Evolutionary conservation across 768 basidiomycete species (phyloP).

Genomic region (Tylopilus intermedius): DNA sequence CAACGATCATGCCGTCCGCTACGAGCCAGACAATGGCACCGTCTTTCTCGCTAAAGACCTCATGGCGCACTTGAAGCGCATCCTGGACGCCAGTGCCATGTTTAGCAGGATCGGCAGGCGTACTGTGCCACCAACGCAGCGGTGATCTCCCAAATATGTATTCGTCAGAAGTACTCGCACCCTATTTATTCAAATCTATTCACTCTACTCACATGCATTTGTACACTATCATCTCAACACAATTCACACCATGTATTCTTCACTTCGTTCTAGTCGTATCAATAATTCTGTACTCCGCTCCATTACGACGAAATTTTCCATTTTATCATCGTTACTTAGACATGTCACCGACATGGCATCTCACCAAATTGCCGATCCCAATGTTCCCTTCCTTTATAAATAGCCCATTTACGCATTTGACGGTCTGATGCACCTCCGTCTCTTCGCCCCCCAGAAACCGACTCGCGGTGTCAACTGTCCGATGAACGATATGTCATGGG

Average conservation of each 20-base stretch:
- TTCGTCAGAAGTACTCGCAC: not conserved
- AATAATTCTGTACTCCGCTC: not conserved
- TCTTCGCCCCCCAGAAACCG: constrained; percentile 18
- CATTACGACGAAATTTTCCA: not conserved
- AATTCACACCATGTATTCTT: not conserved
- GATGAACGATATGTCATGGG: constrained; percentile 15
- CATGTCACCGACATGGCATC: constrained; percentile 1
- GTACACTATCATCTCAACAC: constrained; percentile 17
- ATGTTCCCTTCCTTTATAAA: constrained; percentile 8
- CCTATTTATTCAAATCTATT: constrained; percentile 9
- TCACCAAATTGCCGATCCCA: constrained; percentile 5
- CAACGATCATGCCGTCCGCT: constrained; percentile 42
- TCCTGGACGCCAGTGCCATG: constrained; percentile 25
- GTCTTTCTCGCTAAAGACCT: constrained; percentile 53
- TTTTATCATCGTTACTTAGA: not conserved
- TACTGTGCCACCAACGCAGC: constrained; percentile 3
- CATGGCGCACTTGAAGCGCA: constrained; percentile 25
- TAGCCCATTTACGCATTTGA: constrained; percentile 1
- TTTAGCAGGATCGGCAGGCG: constrained; percentile 10
- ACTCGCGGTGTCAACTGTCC: constrained; percentile 16
- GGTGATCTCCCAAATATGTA: constrained; percentile 2
- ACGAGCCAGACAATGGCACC: constrained; percentile 55
- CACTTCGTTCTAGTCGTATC: not conserved
- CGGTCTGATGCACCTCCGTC: not conserved
- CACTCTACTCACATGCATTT: constrained; percentile 5